These are phyloP conservation scores for Fusarium solani-melongenae DNA, from an alignment of 2,329 filamentous ascomycete species.

Conservation along the genomic window DNA sequence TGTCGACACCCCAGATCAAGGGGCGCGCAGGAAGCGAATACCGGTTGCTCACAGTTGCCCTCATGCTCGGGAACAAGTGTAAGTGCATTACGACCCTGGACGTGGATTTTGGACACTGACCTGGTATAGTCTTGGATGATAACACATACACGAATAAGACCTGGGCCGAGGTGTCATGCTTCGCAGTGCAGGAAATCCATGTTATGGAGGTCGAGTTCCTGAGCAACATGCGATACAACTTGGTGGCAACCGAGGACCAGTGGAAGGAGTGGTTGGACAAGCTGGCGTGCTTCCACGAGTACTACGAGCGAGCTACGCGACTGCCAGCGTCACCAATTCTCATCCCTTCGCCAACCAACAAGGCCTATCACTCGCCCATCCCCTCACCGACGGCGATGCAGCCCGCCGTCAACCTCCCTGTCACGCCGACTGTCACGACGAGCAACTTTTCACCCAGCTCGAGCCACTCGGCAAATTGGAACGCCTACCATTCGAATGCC, in stretches of 20 bases:
- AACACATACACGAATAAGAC: conserved; percentile 99
- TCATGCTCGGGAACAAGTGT: conserved; percentile 99
- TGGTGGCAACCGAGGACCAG: conserved; percentile 85
- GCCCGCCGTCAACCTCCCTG: conserved; percentile 45
- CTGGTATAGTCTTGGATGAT: conserved; percentile 81
- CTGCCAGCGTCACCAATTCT: conserved; percentile 55
- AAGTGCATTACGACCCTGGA: conserved; percentile 47
- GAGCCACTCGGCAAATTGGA: conserved; percentile 53
- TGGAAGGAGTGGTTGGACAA: conserved; percentile 91
- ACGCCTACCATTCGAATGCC: conserved; percentile 51
- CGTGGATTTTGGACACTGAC: conserved; percentile 32
- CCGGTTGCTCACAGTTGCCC: conserved; percentile 87
- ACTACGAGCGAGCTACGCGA: conserved; percentile 77
- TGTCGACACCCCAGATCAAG: conserved; percentile 87
- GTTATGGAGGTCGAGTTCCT: conserved; percentile 99
- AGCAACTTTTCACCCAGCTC: conserved; percentile 55
- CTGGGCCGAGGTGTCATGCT: conserved; percentile 97
- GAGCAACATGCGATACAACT: conserved; percentile 96
- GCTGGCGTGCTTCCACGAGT: conserved; percentile 83
- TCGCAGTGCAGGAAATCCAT: conserved; percentile 94
- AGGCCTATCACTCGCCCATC: conserved; percentile 57
- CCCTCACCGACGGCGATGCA: conserved; percentile 60
- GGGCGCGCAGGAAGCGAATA: conserved; percentile 96
- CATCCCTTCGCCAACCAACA: conserved; percentile 54
- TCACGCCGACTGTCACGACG: conserved; percentile 48